Percentiles rank a stretch among this genome's conserved stretches.
phyloP scores from a whole-genome alignment of 345 rosid species.

The Luvunga scandens region DNA sequence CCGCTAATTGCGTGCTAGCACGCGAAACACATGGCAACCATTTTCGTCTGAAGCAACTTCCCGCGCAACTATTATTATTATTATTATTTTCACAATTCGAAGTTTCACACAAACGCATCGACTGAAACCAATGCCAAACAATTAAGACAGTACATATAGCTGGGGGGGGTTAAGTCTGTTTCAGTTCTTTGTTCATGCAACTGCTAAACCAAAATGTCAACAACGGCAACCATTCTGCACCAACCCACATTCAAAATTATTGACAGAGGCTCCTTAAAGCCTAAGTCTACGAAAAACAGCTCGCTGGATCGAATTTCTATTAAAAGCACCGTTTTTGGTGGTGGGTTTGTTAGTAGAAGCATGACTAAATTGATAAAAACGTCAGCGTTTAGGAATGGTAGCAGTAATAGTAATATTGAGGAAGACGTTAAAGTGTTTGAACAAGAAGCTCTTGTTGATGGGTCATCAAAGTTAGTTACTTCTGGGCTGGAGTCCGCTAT shows the following conservation, averaged over 20 bases:
- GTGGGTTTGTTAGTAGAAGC: slow-evolving; percentile 22
- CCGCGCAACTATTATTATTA: too few relatives aligned
- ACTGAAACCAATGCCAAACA: too few relatives aligned
- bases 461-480: slow-evolving; percentile 19
- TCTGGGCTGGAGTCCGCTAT: slow-evolving; percentile 44
- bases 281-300: slow-evolving; percentile 15
- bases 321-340: slow-evolving; percentile 13
- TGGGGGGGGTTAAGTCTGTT: not conserved
- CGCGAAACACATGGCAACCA: too few relatives aligned
- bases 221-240: slow-evolving; percentile 11
- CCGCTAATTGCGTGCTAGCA: accelerated
- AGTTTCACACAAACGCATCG: too few relatives aligned
- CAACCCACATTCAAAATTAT: slow-evolving; percentile 18
- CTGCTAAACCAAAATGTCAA: slow-evolving; percentile 21
- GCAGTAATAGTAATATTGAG: slow-evolving; percentile 24
- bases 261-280: slow-evolving; percentile 11
- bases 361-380: slow-evolving; percentile 35
- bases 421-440: slow-evolving; percentile 38
- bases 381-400: slow-evolving; percentile 25
- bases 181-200: not conserved
- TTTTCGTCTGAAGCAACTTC: too few relatives aligned
- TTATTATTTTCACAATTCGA: too few relatives aligned
- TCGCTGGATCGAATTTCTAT: slow-evolving; percentile 10
- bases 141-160: not conserved
- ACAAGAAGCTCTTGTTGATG: slow-evolving; percentile 39